Base-by-base conservation (phyloP, 768 basidiomycete species). In the Trametes maxima region DNA sequence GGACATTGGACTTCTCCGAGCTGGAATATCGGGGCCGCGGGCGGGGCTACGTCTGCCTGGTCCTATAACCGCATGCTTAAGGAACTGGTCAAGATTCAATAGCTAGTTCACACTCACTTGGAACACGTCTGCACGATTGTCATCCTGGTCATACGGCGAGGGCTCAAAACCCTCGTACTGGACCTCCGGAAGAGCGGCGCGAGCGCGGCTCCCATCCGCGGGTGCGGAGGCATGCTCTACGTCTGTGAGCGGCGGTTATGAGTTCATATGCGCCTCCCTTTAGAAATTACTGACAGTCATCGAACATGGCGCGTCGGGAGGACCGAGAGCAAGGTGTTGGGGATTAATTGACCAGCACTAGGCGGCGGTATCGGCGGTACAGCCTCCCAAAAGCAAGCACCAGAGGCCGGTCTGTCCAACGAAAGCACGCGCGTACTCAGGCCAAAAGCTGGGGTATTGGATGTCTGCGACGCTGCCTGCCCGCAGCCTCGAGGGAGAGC, bases 91-190 rank as follows among this genome's bases (percentile, higher is more conserved):
- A 11, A 24, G 16, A 33, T 14, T 37, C 16, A 49, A 22, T 61
- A 64, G 57, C 58, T 70, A 64, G 40, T 63, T 63, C 33, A 35
- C 35, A 17, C 39, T 10, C n/a, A 64, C 62, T 21, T 59, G 62
- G 48, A 76, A 69, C 43, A 77, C 76, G 39, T 78, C 80, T 57
- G 78, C 77, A 62, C 76, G 74, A 61, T 73, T 68, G 72, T 86
- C 84, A 68, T 83, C 79, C 59, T 74, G 73, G 44, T 82, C 82
- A 57, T 82, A 80, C 1, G 86, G 83, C 19, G 86, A 86, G 21
- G 84, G 85, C 73, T 98, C 95, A 69, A 94, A 98, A 11, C 94
- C 95, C 70, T 96, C 90, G 68, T 90, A 95, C 56, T 89, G 85
- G 22, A 95, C 75, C 28, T 83, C 79, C 3, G 87, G 86, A 22